Percentiles rank a stretch among this genome's conserved stretches.
Conservation (phyloP, 2,329 filamentous ascomycete species). For the Claviceps digitariae region DNA sequence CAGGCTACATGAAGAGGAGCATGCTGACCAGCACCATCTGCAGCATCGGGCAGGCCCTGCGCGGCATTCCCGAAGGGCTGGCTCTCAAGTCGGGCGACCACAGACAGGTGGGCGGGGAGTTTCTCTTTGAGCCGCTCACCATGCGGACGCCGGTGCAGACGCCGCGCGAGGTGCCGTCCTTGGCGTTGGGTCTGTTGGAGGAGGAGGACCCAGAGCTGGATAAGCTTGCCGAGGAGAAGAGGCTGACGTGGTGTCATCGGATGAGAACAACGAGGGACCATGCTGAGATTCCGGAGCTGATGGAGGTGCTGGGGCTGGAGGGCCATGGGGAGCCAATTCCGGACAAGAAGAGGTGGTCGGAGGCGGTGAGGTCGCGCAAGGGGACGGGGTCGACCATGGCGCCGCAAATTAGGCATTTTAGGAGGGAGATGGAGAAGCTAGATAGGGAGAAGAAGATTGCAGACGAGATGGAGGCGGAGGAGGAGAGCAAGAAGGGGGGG, state of each 20-base stretch:
- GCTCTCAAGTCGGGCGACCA: conserved; percentile 51
- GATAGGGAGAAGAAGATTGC: neutral
- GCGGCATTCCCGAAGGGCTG: conserved; percentile 41
- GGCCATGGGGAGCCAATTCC: conserved; percentile 24
- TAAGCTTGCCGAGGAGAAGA: conserved; percentile 34
- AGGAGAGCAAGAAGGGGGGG: neutral
- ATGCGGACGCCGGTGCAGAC: conserved; percentile 23
- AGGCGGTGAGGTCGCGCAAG: conserved; percentile 34
- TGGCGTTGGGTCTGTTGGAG: conserved; percentile 4
- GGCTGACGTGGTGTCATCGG: conserved; percentile 65
- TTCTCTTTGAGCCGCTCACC: conserved; percentile 51
- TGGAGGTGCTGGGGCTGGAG: conserved; percentile 46
- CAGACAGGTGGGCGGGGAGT: conserved; percentile 63
- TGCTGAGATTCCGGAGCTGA: conserved; percentile 53
- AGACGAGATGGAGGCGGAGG: neutral
- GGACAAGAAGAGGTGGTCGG: conserved; percentile 31
- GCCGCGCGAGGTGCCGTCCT: too few species aligned
- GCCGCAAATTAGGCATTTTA: conserved; percentile 31
- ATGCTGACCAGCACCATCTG: conserved; percentile 34
- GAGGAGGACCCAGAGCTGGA: conserved; percentile 15
- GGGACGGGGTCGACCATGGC: conserved; percentile 40
- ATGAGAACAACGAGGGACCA: conserved; percentile 74
- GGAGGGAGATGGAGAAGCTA: conserved; percentile 13
- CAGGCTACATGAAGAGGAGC: conserved; percentile 49
- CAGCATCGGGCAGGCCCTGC: conserved; percentile 46